phyloP scores from a whole-genome alignment of 768 basidiomycete species.

The Trametes elegans region DNA sequence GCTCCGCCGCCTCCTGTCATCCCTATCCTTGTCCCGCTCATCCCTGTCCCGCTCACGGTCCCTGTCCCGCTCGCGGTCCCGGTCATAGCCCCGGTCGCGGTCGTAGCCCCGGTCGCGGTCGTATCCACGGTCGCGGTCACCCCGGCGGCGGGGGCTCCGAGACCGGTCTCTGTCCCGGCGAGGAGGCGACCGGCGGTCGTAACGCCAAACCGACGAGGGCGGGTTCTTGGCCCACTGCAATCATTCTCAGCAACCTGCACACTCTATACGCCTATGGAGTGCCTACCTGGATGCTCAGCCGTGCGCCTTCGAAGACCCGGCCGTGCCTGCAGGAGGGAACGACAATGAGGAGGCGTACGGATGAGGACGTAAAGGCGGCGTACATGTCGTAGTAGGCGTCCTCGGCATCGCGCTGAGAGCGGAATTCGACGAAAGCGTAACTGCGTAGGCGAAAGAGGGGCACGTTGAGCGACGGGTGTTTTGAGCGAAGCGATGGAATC shows the following conservation, averaged over 20 bases:
- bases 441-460: conserved; percentile 50
- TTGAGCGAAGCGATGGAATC: conserved; percentile 29
- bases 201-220: conserved; percentile 81
- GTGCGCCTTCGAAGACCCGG: conserved; percentile 67
- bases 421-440: conserved; percentile 87
- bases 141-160: conserved; percentile 8
- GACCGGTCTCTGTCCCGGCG: conserved; percentile 35
- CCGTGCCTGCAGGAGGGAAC: conserved; percentile 58
- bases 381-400: conserved; percentile 85
- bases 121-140: conserved; percentile 30
- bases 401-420: conserved; percentile 73
- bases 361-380: conserved; percentile 28
- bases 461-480: conserved; percentile 56
- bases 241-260: not conserved
- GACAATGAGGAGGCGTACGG: not conserved
- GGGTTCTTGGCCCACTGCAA: conserved; percentile 78
- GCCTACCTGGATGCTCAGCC: conserved; percentile 71
- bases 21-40: conserved; percentile 38
- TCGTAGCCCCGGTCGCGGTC: conserved; percentile 26
- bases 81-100: conserved; percentile 25
- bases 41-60: conserved; percentile 35
- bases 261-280: not conserved
- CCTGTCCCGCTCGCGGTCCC: conserved; percentile 35
- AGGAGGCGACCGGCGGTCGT: conserved; percentile 53
- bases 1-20: conserved; percentile 49